Conservation (phyloP, 768 basidiomycete species). For the Russula sp. region DNA sequence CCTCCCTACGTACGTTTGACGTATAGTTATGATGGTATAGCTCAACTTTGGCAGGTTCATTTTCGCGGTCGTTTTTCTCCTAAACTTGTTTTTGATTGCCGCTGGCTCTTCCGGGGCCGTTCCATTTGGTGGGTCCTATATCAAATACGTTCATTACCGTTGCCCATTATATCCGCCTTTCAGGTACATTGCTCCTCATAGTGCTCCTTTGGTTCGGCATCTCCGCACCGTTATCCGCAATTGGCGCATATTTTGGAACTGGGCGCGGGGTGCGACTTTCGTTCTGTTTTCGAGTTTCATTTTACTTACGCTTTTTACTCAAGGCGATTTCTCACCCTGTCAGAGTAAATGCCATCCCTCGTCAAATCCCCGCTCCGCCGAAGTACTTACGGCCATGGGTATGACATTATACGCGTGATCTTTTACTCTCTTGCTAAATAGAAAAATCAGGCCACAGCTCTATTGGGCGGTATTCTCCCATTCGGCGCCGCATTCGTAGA, state of each 20-base stretch:
- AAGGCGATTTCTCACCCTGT: slow-evolving; percentile 80
- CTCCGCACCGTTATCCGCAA: slow-evolving; percentile 81
- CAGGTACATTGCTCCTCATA: slow-evolving; percentile 82
- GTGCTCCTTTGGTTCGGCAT: slow-evolving; percentile 91
- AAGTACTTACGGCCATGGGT: slow-evolving; percentile 85
- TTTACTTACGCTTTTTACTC: slow-evolving; percentile 21
- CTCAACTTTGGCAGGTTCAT: slow-evolving; percentile 52
- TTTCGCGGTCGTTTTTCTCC: slow-evolving; percentile 81
- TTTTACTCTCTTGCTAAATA: not conserved
- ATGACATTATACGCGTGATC: slow-evolving; percentile 32
- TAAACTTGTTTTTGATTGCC: slow-evolving; percentile 83
- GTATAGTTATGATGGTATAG: not conserved
- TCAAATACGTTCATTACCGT: not conserved
- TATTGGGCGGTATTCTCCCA: slow-evolving; percentile 89
- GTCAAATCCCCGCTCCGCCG: slow-evolving; percentile 89
- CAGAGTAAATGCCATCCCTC: slow-evolving; percentile 87
- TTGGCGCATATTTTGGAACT: slow-evolving; percentile 84
- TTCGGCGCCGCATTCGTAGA: slow-evolving; percentile 97
- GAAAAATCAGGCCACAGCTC: slow-evolving; percentile 50
- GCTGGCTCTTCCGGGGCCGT: slow-evolving; percentile 93
- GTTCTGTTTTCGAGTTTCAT: not conserved
- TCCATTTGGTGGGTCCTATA: slow-evolving; percentile 67
- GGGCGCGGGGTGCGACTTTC: slow-evolving; percentile 70
- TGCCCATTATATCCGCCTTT: slow-evolving; percentile 1
- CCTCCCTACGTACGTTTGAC: slow-evolving; percentile 69